Evolutionary conservation across 352 stramenopile species (phyloP), one percentile per base, ranked within the genome.

Genomic region (Phytophthora boehmeriae): DNA sequence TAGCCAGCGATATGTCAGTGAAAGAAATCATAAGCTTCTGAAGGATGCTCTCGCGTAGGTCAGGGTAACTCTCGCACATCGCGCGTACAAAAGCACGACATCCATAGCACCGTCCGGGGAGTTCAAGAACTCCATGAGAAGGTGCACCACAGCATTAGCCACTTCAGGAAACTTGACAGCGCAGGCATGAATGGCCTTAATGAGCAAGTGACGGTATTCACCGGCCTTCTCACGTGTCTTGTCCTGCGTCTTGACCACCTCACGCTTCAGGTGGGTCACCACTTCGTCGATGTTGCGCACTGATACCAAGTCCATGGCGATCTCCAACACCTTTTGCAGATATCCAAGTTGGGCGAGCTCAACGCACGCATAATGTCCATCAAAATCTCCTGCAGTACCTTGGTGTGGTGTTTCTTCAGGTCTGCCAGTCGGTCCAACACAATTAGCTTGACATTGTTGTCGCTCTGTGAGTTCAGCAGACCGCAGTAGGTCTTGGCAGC

Each of bases 391-490:
- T 99, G 97, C 30, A 99, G 66, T 60, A 99, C 89, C 83, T 99
- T 99, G 22, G 87, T 92, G 62, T 98, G 91, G 66, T 98, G 95
- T 70, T 98, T 97, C 75, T 98, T 98, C n/a, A 99, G 83, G 44
- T 97, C 92, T 19, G 92, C 92, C 11, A 99, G 83, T 4, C 97
- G 91, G 66, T 99, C 97, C 17, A 99, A 83, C 36, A 99, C 96
- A 76, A 99, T 99, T 13, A 99, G 87, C 81, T 99, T 99, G 47
- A 99, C 96, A 67, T 99, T 99, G 79, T 99, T 99, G 78, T 99
- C 98, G 73, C 97, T 99, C 75, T 99, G 96, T 30, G 86, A 95
- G 75, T 98, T 99, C 14, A 99, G 83, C 32, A 99, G 82, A 2
- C 89, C 93, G 23, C 96, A 96, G 79, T 99, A 99, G 5, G 97